Conservation (phyloP, 768 basidiomycete species). For the Rhodosporidiobolus odoratus region DNA sequence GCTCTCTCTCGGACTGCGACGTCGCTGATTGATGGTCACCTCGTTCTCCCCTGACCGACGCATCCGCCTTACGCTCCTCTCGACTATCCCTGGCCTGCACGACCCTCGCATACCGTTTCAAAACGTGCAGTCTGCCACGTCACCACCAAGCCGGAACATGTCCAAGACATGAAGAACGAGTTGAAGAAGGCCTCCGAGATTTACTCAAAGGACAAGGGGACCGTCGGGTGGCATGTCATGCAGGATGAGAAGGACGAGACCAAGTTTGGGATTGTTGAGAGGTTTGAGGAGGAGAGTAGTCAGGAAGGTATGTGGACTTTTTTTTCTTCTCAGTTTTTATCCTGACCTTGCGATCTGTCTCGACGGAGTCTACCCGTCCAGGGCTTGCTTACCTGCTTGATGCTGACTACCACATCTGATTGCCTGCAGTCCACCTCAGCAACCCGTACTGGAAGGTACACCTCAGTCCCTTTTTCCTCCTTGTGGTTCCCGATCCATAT, state of each 20-base stretch:
- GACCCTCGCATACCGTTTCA: not conserved
- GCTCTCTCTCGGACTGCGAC: not conserved
- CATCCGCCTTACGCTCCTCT: not conserved
- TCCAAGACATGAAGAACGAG: constrained; percentile 10
- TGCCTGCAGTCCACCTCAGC: constrained; percentile 1
- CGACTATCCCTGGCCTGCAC: not conserved
- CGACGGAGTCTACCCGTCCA: too few species aligned
- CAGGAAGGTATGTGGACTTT: constrained; percentile 8
- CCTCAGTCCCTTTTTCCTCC: not conserved
- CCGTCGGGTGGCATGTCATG: constrained; percentile 1
- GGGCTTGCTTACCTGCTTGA: too few species aligned
- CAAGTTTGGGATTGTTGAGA: constrained; percentile 28
- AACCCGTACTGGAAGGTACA: constrained; percentile 24
- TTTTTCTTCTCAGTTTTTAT: not conserved
- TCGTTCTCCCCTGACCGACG: not conserved
- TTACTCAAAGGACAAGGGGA: constrained; percentile 24
- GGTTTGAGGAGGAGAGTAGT: constrained; percentile 16
- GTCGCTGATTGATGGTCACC: not conserved
- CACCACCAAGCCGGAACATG: constrained; percentile 15
- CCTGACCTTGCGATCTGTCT: too few species aligned
- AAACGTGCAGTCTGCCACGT: constrained; percentile 15
- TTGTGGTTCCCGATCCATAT: not conserved
- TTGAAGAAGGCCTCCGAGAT: constrained; percentile 13
- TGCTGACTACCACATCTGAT: not conserved
- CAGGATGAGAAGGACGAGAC: constrained; percentile 11